These are phyloP conservation scores for Pichia scutulata DNA, from an alignment of 805 yeast genomes.

Conservation along the genomic window DNA sequence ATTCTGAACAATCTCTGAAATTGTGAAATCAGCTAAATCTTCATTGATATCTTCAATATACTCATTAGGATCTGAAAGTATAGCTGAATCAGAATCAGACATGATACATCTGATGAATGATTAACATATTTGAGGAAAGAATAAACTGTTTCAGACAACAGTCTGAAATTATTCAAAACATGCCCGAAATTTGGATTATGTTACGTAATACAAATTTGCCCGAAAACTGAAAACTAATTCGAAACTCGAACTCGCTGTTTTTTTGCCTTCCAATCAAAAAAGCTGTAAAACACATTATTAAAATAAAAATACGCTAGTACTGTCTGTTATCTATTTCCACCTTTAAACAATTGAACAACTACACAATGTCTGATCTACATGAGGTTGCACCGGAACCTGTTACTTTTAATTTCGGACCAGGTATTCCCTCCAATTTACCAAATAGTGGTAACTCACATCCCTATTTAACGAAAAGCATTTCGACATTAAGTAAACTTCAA, in stretches of 20 bases:
- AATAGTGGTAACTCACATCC: constrained; percentile 6
- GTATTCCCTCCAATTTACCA: constrained; percentile 6
- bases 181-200: background rate
- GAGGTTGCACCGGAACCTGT: constrained; percentile 12
- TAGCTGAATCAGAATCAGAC: background rate
- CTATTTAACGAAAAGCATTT: constrained; percentile 3
- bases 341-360: background rate
- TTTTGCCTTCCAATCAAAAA: background rate
- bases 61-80: background rate
- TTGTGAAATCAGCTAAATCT: constrained; percentile 8
- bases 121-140: too few species aligned
- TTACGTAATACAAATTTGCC: background rate
- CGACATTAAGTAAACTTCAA: constrained; percentile 29
- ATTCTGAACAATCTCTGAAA: background rate
- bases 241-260: too few species aligned
- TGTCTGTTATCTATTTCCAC: background rate
- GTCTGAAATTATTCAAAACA: background rate
- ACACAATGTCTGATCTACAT: constrained; percentile 3
- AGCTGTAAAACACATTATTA: background rate
- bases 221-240: too few species aligned
- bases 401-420: background rate
- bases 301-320: too few species aligned
- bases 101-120: background rate
- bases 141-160: background rate
- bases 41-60: background rate